Evolutionary conservation across 1,284 basidiomycete genomes (phyloP).

Genomic region (Cystobasidium slooffiae): DNA sequence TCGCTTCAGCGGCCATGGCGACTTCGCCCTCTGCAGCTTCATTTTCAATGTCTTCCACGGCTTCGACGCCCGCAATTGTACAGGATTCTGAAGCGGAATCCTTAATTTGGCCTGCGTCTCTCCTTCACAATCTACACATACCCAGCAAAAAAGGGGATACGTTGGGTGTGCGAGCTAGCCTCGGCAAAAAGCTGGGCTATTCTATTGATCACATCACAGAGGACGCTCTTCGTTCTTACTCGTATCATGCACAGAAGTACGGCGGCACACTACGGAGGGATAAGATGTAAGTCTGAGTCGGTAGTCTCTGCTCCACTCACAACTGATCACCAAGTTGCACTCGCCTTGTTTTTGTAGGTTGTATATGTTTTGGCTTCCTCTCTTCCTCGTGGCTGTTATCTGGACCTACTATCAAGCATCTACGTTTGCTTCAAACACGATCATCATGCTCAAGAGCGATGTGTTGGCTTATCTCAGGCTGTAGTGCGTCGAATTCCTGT

Average conservation of each 20-base stretch:
- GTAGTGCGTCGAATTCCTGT: not conserved
- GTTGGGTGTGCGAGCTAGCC: not conserved
- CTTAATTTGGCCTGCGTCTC: constrained; percentile 5
- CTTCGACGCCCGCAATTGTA: not conserved
- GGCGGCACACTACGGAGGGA: constrained; percentile 21
- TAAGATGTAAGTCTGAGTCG: constrained; percentile 34
- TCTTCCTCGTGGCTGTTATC: constrained; percentile 36
- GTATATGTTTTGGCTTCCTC: constrained; percentile 42
- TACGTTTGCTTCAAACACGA: not conserved
- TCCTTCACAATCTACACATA: not conserved
- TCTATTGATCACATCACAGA: constrained; percentile 42
- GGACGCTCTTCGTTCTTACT: constrained; percentile 39
- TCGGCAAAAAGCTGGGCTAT: constrained; percentile 25
- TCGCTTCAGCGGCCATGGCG: constrained; percentile 10
- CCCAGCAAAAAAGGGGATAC: not conserved
- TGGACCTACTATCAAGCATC: constrained; percentile 36
- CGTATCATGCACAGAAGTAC: constrained; percentile 33
- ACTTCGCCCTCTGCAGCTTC: constrained; percentile 11
- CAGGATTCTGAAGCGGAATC: constrained; percentile 10
- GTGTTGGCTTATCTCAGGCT: not conserved
- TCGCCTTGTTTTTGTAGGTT: constrained; percentile 16
- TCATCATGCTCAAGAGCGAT: constrained; percentile 4
- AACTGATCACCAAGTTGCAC: not conserved
- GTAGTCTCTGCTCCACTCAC: not conserved
- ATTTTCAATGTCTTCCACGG: constrained; percentile 2